Conservation (phyloP, 768 basidiomycete genomes). For the Boletales sp. region DNA sequence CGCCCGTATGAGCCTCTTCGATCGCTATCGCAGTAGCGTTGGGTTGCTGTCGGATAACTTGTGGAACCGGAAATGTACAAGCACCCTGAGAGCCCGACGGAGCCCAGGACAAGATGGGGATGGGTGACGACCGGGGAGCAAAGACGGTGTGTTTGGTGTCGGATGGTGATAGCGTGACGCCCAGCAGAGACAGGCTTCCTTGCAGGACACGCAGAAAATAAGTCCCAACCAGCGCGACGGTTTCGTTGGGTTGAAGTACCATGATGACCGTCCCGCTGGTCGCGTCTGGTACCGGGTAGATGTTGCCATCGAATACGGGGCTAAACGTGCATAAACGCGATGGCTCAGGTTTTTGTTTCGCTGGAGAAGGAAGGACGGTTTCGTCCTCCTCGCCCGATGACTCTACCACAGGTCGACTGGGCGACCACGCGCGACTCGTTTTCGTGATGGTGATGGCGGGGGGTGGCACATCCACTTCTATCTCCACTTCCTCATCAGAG, state of each 20-base stretch:
- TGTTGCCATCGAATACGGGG: constrained; percentile 42
- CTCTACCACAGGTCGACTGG: constrained; percentile 47
- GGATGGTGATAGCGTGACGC: constrained; percentile 46
- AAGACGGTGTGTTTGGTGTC: constrained; percentile 50
- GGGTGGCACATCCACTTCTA: constrained; percentile 13
- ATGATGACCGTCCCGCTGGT: constrained; percentile 35
- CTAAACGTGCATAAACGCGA: constrained; percentile 49
- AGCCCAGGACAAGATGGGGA: constrained; percentile 49
- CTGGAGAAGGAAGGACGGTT: not conserved
- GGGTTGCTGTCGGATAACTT: constrained; percentile 7
- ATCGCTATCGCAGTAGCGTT: constrained; percentile 48
- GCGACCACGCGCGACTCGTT: constrained; percentile 51
- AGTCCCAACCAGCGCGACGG: constrained; percentile 65
- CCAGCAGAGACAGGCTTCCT: constrained; percentile 58
- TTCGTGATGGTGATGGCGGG: constrained; percentile 12
- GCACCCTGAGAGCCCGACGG: constrained; percentile 9
- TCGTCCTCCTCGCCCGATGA: constrained; percentile 51
- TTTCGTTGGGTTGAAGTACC: constrained; percentile 45
- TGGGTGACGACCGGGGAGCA: constrained; percentile 75
- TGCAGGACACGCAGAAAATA: constrained; percentile 60
- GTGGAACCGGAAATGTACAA: constrained; percentile 13
- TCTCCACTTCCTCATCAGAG: constrained; percentile 23
- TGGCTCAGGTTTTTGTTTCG: constrained; percentile 16
- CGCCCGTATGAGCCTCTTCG: constrained; percentile 52
- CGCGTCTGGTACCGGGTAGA: constrained; percentile 4